phyloP scores from a whole-genome alignment of 495 filamentous ascomycete species.

The Daldinia concentrica region DNA sequence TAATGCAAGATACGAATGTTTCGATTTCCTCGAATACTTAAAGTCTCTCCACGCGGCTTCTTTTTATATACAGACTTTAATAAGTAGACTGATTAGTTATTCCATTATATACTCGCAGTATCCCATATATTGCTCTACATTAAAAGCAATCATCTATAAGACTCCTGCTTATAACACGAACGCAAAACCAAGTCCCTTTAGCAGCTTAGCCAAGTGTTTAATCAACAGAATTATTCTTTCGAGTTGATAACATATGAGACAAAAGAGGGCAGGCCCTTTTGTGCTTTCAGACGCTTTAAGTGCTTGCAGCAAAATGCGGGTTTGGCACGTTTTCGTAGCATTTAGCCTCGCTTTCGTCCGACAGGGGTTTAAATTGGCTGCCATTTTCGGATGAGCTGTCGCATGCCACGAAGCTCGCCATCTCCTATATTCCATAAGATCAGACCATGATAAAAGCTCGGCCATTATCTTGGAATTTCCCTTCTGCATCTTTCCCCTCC shows the following conservation, averaged over 20 bases:
- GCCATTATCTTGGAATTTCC: neutral
- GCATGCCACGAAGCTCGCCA: conserved; percentile 7
- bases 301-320: conserved; percentile 41
- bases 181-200: neutral
- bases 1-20: neutral
- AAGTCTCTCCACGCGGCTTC: neutral
- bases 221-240: neutral
- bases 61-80: neutral
- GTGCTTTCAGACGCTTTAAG: conserved; percentile 18
- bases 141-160: neutral
- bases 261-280: conserved; percentile 10
- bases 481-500: neutral
- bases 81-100: neutral
- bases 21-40: neutral
- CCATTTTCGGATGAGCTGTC: conserved; percentile 26
- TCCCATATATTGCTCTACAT: neutral
- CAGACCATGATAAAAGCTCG: conserved; percentile 17
- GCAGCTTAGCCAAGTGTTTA: neutral
- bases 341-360: conserved; percentile 16
- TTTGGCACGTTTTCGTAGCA: conserved; percentile 30
- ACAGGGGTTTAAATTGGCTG: conserved; percentile 43
- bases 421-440: neutral
- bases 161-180: neutral
- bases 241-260: conserved; percentile 7
- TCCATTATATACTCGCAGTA: neutral